Base-by-base conservation (phyloP, 306 rosid genomes). In the Pterocarpus macrocarpus region DNA sequence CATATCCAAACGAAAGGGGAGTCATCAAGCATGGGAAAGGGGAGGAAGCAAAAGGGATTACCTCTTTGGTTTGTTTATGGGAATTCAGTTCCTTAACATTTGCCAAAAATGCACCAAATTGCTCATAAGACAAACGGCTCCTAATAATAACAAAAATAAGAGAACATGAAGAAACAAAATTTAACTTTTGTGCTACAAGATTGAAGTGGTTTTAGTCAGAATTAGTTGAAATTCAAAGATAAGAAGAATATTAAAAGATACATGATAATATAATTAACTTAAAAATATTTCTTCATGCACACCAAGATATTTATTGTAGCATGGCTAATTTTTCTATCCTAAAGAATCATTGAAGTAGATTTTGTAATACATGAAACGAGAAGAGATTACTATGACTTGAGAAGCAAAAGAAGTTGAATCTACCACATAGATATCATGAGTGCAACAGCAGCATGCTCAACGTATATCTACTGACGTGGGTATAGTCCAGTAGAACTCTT, bases 71-170 rank as follows among this genome's bases (percentile, higher is more conserved):
- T 86, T 88, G 93, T 84, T 93, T 96, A 75, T 92, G 97, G 82
- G 94, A 85, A 86, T 96, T 96, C 81, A 95, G 86, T 84, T 92
- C 98, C 90, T 95, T 95, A 5, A 96, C 99, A 87, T 88, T 96
- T 66, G 97, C 87, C 64, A 96, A 85, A 84, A 96, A 96, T 77
- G 98, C 94, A 80, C 99, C 92, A 86, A 96, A 96, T 82, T 93
- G 98, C 89, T 93, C 98, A 58, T 92, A 93, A 30, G 98, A 91
- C 88, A 95, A 79, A 41, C 99, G 99, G 80, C 91, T 90, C 98
- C 99, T 95, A 81, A 80, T 87, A 79, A 73, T 41, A 35, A 76
- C 76, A 81, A 69, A 80, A 76, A 78, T 71, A 34, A n/a, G 33
- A 49, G 1, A 80, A 77, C 36, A 41, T 41, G 12, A 28, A 59